phyloP scores from a whole-genome alignment of 306 rosid species.

The Astragalus membranaceus region DNA sequence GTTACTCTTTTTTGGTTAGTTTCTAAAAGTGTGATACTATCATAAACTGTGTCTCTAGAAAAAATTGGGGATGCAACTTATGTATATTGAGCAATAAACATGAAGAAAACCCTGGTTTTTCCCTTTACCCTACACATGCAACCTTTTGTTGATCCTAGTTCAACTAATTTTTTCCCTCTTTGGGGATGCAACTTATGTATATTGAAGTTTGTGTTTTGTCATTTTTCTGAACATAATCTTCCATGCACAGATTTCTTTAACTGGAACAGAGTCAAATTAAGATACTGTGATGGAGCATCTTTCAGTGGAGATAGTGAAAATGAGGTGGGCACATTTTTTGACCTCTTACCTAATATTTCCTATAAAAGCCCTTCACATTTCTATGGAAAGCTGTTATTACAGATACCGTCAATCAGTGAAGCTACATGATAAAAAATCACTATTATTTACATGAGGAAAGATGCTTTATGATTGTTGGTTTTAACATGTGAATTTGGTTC shows the following conservation, averaged over 20 bases:
- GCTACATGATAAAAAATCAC: neutral
- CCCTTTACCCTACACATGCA: slow-evolving; percentile 1
- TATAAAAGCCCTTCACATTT: neutral
- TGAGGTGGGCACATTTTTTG: too few relatives aligned
- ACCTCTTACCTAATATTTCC: neutral
- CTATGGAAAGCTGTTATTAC: neutral
- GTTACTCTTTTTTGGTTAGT: too few relatives aligned
- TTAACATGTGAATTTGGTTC: slow-evolving; percentile 2
- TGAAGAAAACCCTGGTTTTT: slow-evolving; percentile 69
- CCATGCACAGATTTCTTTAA: too few relatives aligned
- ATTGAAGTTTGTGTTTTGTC: neutral
- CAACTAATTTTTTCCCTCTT: neutral
- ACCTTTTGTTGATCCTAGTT: neutral
- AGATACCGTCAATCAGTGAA: too few relatives aligned
- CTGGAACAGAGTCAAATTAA: too few relatives aligned
- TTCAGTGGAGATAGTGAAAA: too few relatives aligned
- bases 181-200: slow-evolving; percentile 2
- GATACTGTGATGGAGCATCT: too few relatives aligned
- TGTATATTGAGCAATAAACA: slow-evolving; percentile 69
- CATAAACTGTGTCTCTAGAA: too few relatives aligned
- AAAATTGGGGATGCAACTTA: too few relatives aligned
- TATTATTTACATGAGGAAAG: too few relatives aligned
- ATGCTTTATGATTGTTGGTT: neutral
- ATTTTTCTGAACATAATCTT: too few relatives aligned
- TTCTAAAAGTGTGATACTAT: too few relatives aligned